Evolutionary conservation across 78 protist genomes (phyloP).

Genomic region (Dictyostelium brefeldianum): DNA sequence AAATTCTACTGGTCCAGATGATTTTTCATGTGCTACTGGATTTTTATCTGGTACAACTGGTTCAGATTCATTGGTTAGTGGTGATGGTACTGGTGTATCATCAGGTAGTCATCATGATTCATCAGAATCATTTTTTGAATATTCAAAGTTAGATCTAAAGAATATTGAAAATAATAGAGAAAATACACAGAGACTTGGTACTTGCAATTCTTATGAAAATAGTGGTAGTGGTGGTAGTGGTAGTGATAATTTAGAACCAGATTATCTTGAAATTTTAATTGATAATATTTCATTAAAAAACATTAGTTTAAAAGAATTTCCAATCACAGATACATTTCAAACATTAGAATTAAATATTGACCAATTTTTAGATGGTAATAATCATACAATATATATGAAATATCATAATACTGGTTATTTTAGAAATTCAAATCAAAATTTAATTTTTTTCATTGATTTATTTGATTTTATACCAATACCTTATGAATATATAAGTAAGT

Average conservation of each 20-base stretch:
- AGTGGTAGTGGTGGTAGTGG: background rate
- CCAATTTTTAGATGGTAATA: background rate
- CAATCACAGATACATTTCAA: background rate
- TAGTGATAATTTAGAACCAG: background rate
- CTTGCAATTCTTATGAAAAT: too few relatives aligned
- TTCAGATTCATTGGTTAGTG: background rate
- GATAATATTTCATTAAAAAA: background rate
- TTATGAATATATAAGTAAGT: background rate
- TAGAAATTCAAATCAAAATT: background rate
- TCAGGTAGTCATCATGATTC: too few relatives aligned
- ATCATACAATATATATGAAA: background rate
- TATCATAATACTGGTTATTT: background rate
- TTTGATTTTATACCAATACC: background rate
- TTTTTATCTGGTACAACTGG: background rate
- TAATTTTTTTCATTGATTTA: background rate
- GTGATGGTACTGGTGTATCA: background rate
- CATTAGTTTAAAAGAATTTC: background rate
- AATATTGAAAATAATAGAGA: background rate
- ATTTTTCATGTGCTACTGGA: background rate
- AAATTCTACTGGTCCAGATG: background rate
- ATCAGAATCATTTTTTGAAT: too few relatives aligned
- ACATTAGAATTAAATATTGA: background rate
- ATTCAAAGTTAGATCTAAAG: constrained; percentile 32
- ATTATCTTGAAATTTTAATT: background rate
- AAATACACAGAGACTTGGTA: too few relatives aligned